Conservation (phyloP, 1,284 basidiomycete genomes). For the Fomitiporia mediterranea region DNA sequence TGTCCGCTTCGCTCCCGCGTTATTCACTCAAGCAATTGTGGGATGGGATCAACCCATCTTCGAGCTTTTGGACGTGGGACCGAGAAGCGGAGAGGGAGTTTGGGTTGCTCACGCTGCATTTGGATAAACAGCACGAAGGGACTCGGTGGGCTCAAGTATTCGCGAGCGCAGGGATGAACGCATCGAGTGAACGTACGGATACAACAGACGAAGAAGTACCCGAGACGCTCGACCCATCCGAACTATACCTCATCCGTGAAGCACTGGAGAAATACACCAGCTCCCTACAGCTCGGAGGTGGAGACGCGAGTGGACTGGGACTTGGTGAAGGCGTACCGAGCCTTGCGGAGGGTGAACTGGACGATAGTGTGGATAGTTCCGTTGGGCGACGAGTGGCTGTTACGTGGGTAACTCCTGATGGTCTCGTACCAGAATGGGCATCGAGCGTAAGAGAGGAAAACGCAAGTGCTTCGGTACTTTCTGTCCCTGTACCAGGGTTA, state of each 20-base stretch:
- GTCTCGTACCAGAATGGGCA: slow-evolving; percentile 40
- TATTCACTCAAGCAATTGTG: slow-evolving; percentile 68
- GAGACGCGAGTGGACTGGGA: slow-evolving; percentile 53
- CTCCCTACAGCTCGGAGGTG: slow-evolving; percentile 48
- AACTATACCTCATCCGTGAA: slow-evolving; percentile 75
- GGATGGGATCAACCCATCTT: slow-evolving; percentile 65
- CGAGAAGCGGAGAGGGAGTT: slow-evolving; percentile 60
- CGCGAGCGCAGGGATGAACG: slow-evolving; percentile 36
- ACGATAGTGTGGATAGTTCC: slow-evolving; percentile 73
- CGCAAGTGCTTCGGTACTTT: slow-evolving; percentile 50
- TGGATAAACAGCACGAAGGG: slow-evolving; percentile 77
- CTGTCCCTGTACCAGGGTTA: slow-evolving; percentile 54
- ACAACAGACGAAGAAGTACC: slow-evolving; percentile 66
- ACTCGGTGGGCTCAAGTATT: slow-evolving; percentile 88
- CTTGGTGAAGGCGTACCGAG: slow-evolving; percentile 66
- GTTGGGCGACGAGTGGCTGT: slow-evolving; percentile 58
- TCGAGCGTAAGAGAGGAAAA: slow-evolving; percentile 32
- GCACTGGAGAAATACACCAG: slow-evolving; percentile 81
- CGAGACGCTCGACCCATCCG: slow-evolving; percentile 85
- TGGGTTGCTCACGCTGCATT: slow-evolving; percentile 73
- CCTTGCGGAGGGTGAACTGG: slow-evolving; percentile 76
- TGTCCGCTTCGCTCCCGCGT: slow-evolving; percentile 42
- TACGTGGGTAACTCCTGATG: slow-evolving; percentile 59
- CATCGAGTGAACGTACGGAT: slow-evolving; percentile 31
- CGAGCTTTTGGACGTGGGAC: slow-evolving; percentile 89